Evolutionary conservation across 1,284 basidiomycete species (phyloP).

Genomic region (Malassezia vespertilionis): DNA sequence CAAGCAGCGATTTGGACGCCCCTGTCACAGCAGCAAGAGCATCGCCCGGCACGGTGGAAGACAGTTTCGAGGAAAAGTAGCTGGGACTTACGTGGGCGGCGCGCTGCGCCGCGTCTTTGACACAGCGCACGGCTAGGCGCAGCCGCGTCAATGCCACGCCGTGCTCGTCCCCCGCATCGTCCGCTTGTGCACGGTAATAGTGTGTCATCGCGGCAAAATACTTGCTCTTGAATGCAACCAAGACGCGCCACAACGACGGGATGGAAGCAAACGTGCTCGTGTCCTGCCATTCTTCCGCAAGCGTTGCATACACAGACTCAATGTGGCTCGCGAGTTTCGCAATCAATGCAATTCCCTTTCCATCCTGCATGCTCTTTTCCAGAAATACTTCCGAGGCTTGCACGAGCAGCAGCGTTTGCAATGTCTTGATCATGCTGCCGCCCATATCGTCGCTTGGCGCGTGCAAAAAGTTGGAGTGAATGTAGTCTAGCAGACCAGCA

Average conservation of each 20-base stretch:
- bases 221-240: conserved; percentile 69
- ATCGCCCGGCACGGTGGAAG: conserved; percentile 74
- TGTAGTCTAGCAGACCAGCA: conserved; percentile 93
- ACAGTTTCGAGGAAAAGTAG: conserved; percentile 3
- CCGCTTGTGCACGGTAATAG: conserved; percentile 72
- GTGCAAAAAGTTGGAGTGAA: conserved; percentile 98
- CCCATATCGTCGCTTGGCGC: conserved; percentile 94
- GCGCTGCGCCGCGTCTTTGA: conserved; percentile 70
- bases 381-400: conserved; percentile 94
- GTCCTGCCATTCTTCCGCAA: conserved; percentile 83
- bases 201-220: conserved; percentile 76
- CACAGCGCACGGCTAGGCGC: conserved; percentile 64
- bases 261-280: conserved; percentile 55
- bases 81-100: conserved; percentile 52
- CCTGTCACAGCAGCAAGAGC: conserved; percentile 67
- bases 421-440: conserved; percentile 83
- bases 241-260: conserved; percentile 4
- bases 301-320: conserved; percentile 64
- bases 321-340: conserved; percentile 76
- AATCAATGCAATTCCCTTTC: conserved; percentile 56
- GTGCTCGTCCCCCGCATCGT: conserved; percentile 65
- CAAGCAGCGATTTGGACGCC: conserved; percentile 69
- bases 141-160: conserved; percentile 76
- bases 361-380: conserved; percentile 66
- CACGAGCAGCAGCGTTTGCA: conserved; percentile 72